A percentile compares a stretch with the other conserved stretches of the same genome.
Conservation (phyloP, 177 flowering plant species). For the Telopea speciosissima region DNA sequence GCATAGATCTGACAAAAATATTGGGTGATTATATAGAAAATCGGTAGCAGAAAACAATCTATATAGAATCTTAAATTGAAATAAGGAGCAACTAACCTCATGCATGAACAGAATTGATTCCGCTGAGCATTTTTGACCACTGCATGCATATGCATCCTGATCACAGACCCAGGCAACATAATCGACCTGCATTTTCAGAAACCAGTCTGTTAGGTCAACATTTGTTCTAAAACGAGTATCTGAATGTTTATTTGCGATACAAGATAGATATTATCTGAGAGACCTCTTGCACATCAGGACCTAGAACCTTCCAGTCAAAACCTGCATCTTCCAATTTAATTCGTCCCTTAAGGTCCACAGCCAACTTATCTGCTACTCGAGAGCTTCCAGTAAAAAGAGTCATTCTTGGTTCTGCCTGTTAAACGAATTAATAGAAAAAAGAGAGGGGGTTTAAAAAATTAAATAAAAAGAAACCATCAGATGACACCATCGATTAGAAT, state of each 20-base stretch:
- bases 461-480: not conserved
- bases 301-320: constrained; percentile 96
- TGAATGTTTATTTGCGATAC: not conserved
- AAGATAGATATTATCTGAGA: not conserved
- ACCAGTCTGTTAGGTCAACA: constrained; percentile 5
- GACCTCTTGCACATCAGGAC: constrained; percentile 98
- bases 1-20: not conserved
- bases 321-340: constrained; percentile 97
- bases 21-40: not conserved
- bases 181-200: constrained; percentile 57
- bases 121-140: constrained; percentile 99
- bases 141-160: constrained; percentile 99
- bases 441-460: too few species aligned
- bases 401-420: constrained; percentile 89
- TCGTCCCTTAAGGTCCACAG: constrained; percentile 80
- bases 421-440: not conserved
- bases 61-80: constrained; percentile 3
- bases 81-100: constrained; percentile 48
- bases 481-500: not conserved
- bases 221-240: not conserved
- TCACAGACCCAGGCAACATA: constrained; percentile 99
- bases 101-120: constrained; percentile 94
- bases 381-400: constrained; percentile 98
- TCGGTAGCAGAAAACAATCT: not conserved
- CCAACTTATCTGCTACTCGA: constrained; percentile 91